These are phyloP conservation scores for Penicillium steckii DNA, from an alignment of 495 filamentous ascomycete genomes.

Conservation along the genomic window DNA sequence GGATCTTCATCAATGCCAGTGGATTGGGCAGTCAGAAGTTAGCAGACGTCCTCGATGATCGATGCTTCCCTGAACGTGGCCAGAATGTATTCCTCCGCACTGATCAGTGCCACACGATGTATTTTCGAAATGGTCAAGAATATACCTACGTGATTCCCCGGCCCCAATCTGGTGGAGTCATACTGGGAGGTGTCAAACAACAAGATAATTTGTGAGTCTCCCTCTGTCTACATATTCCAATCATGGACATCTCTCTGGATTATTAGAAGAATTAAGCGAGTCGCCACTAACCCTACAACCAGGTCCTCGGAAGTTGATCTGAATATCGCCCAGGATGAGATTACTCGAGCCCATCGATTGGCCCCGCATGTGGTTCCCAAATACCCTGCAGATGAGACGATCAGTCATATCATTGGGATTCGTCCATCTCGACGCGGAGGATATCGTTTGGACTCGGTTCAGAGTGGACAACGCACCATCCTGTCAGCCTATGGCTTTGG, in stretches of 20 bases:
- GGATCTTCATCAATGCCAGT: constrained; percentile 45
- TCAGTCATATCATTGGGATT: constrained; percentile 43
- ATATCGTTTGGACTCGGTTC: constrained; percentile 38
- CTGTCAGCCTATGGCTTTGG: constrained; percentile 46
- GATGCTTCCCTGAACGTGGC: constrained; percentile 42
- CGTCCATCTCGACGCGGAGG: constrained; percentile 39
- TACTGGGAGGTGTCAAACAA: constrained; percentile 49
- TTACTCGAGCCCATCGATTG: constrained; percentile 39
- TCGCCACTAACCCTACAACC: neutral
- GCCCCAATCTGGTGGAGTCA: constrained; percentile 39
- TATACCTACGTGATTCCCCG: constrained; percentile 54
- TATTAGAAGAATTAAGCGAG: neutral
- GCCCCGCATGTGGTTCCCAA: constrained; percentile 41
- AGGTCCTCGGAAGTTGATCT: constrained; percentile 39
- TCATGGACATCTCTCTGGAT: neutral
- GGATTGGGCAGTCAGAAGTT: constrained; percentile 38
- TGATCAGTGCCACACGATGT: constrained; percentile 30
- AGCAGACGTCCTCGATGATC: constrained; percentile 36
- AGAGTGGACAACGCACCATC: constrained; percentile 24
- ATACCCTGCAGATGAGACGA: constrained; percentile 25
- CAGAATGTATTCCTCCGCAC: constrained; percentile 44
- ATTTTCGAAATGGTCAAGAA: constrained; percentile 45
- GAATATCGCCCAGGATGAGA: constrained; percentile 40
- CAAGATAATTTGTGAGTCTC: constrained; percentile 34
- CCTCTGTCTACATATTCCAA: neutral